phyloP scores from a whole-genome alignment of 2,329 filamentous ascomycete genomes.

The Diplodia corticola region DNA sequence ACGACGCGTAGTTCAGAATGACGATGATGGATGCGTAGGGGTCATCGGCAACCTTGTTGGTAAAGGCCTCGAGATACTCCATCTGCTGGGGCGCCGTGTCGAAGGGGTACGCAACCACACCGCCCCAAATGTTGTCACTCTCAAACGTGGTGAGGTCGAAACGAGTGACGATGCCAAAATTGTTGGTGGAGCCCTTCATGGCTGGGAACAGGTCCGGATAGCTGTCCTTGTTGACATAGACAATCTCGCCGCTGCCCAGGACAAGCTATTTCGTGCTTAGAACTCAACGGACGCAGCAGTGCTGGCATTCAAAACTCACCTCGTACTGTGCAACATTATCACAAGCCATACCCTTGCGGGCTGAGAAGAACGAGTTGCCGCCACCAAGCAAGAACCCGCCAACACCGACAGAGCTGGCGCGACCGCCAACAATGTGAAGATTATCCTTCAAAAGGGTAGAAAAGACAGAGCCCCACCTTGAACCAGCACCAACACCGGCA shows the following conservation, averaged over 20 bases:
- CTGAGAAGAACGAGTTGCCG: constrained; percentile 21
- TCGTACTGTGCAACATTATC: constrained; percentile 16
- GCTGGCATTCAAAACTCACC: neutral
- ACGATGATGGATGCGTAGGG: constrained; percentile 29
- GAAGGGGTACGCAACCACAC: constrained; percentile 35
- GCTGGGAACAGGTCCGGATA: constrained; percentile 38
- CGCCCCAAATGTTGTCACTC: constrained; percentile 37
- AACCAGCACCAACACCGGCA: constrained; percentile 26
- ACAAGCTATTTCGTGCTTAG: neutral
- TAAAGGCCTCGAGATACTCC: constrained; percentile 28
- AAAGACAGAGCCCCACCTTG: constrained; percentile 26
- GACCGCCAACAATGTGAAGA: constrained; percentile 23
- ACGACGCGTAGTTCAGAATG: constrained; percentile 27
- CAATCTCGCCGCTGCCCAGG: constrained; percentile 3
- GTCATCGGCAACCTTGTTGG: constrained; percentile 28
- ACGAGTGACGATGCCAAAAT: constrained; percentile 42
- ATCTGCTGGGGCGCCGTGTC: constrained; percentile 28
- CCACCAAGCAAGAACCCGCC: constrained; percentile 25
- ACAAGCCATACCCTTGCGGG: constrained; percentile 14
- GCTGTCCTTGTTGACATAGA: constrained; percentile 8
- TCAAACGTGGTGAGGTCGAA: constrained; percentile 29
- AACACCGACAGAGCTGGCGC: constrained; percentile 25
- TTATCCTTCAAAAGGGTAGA: constrained; percentile 6
- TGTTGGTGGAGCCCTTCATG: constrained; percentile 39
- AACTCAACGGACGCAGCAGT: too few species aligned